Evolutionary conservation across 2,329 filamentous ascomycete genomes (phyloP).

Genomic region (Sclerotinia nivalis): DNA sequence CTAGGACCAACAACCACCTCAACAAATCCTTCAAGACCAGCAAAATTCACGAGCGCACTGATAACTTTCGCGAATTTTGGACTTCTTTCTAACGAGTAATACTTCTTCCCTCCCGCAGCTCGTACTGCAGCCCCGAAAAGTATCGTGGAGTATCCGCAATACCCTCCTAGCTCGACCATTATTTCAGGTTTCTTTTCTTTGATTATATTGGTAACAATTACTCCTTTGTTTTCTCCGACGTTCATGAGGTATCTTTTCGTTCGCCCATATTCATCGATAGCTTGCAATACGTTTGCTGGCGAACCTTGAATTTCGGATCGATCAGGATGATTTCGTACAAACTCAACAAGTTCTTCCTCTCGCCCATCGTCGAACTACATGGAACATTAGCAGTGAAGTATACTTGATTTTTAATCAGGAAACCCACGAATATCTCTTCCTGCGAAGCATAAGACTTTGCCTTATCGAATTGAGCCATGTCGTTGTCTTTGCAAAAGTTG

Average conservation of each 20-base stretch:
- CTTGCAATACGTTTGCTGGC: constrained; percentile 62
- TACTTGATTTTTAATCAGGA: neutral
- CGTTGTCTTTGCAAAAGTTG: neutral
- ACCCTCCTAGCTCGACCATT: constrained; percentile 80
- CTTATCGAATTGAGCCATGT: constrained; percentile 33
- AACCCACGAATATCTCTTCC: constrained; percentile 34
- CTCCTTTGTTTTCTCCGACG: constrained; percentile 72
- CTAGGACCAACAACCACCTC: constrained; percentile 70
- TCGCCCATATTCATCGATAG: constrained; percentile 69
- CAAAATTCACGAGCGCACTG: constrained; percentile 67
- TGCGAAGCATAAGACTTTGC: constrained; percentile 34
- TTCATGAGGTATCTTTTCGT: constrained; percentile 77
- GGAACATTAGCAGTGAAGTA: neutral
- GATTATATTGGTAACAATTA: constrained; percentile 69
- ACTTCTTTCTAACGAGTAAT: constrained; percentile 72
- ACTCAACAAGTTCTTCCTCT: constrained; percentile 72
- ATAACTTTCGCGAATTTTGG: constrained; percentile 73
- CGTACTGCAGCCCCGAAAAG: constrained; percentile 69
- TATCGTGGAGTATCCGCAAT: constrained; percentile 79
- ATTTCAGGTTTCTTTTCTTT: constrained; percentile 62
- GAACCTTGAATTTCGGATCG: constrained; percentile 64
- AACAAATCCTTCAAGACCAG: constrained; percentile 70
- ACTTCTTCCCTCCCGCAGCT: constrained; percentile 62
- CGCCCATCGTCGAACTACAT: constrained; percentile 66
- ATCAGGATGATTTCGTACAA: constrained; percentile 62